These are phyloP conservation scores for Cadophora gregata DNA, from an alignment of 2,329 filamentous ascomycete genomes.

Conservation along the genomic window DNA sequence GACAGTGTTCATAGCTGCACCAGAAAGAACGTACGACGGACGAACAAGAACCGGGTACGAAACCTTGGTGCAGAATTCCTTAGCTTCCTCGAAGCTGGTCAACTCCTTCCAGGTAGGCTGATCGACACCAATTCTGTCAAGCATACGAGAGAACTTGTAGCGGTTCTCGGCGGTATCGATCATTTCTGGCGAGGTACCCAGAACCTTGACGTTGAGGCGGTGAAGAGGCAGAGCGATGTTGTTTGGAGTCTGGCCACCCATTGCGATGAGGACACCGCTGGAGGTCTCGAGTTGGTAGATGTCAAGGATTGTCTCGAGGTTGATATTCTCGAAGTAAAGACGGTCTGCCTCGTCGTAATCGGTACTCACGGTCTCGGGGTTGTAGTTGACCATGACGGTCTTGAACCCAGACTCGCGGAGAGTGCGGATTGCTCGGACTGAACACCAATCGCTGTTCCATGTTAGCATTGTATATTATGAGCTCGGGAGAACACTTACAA, in stretches of 20 bases:
- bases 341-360: conserved; percentile 95
- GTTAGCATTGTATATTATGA: not conserved
- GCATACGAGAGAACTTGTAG: conserved; percentile 98
- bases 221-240: conserved; percentile 93
- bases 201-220: conserved; percentile 86
- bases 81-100: conserved; percentile 91
- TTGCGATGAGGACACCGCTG: conserved; percentile 86
- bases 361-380: conserved; percentile 87
- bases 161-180: conserved; percentile 97
- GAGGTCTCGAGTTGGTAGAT: conserved; percentile 90
- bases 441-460: conserved; percentile 79
- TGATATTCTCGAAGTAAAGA: conserved; percentile 96
- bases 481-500: not conserved
- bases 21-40: conserved; percentile 95
- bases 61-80: conserved; percentile 84
- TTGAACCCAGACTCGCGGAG: conserved; percentile 84
- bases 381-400: conserved; percentile 96
- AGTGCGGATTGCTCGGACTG: conserved; percentile 90
- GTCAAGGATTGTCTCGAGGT: conserved; percentile 86
- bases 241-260: conserved; percentile 97
- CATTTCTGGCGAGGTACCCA: conserved; percentile 98
- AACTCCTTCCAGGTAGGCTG: conserved; percentile 98
- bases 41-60: conserved; percentile 93
- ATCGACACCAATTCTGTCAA: conserved; percentile 92
- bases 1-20: conserved; percentile 98